Conservation (phyloP, 306 rosid genomes). For the Quillaja saponaria region DNA sequence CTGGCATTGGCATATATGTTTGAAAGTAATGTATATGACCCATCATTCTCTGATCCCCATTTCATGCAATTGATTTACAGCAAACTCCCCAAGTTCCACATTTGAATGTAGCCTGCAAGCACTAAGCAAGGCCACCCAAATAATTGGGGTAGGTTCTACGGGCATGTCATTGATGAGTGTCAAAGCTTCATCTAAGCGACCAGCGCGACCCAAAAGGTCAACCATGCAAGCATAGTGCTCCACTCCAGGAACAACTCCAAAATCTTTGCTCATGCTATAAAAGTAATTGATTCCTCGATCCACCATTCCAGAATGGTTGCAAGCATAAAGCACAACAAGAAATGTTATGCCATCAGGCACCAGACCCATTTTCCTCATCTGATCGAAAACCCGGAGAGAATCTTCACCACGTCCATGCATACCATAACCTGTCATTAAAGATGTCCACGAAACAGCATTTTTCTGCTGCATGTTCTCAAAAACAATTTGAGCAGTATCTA, state of each 20-base stretch:
- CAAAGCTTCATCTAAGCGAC: conserved; percentile 79
- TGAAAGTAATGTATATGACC: conserved; percentile 78
- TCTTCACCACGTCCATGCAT: conserved; percentile 88
- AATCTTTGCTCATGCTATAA: conserved; percentile 67
- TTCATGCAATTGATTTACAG: conserved; percentile 55
- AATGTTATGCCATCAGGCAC: conserved; percentile 88
- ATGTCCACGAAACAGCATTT: conserved; percentile 84
- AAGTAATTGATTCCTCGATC: conserved; percentile 79
- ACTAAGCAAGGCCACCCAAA: conserved; percentile 86
- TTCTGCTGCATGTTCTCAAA: conserved; percentile 55
- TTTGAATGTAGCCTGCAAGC: conserved; percentile 79
- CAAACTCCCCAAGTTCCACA: conserved; percentile 78
- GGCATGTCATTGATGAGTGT: conserved; percentile 61
- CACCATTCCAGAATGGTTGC: conserved; percentile 91
- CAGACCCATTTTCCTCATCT: conserved; percentile 52
- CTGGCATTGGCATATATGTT: conserved; percentile 75
- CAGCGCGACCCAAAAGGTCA: conserved; percentile 94
- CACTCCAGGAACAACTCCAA: conserved; percentile 53
- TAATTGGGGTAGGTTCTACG: conserved; percentile 62
- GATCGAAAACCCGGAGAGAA: conserved; percentile 59
- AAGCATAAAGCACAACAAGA: conserved; percentile 85
- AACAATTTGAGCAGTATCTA: conserved; percentile 64
- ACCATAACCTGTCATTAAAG: conserved; percentile 76
- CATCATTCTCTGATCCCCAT: conserved; percentile 73
- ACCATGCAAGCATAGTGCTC: conserved; percentile 88